Base-by-base conservation (phyloP, 2,329 filamentous ascomycete genomes). In the Microcyclospora tardicrescens region DNA sequence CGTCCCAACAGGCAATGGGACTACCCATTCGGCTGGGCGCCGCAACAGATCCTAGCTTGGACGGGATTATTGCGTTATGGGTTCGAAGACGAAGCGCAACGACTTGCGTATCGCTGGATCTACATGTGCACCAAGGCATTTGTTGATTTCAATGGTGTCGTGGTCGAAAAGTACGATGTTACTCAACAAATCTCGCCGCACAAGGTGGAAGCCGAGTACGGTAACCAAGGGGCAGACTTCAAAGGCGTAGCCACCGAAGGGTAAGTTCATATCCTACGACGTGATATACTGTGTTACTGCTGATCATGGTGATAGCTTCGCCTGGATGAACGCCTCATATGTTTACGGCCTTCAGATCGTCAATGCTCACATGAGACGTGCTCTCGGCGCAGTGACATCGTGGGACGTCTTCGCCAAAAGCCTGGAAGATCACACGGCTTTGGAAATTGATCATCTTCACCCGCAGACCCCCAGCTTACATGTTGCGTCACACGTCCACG, bases 71-170 rank as follows among this genome's bases (percentile, higher is more conserved):
- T 86, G 53, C 80, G 87, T 13, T 98, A 96, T 57, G 86, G 87
- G 39, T 96, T 93, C 58, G 78, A 81, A 19, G 83, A 89, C 16
- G 87, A 95, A 44, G 86, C 86, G 1, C 83, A 94, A 64, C 72
- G 86, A 28, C 65, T 98, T 47, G 83, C 85, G 0, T 98, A 98
- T 64, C 86, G 91, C 62, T 98, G 91, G 91, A 66, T 95, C 38
- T 93, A 87, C 60, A 96, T 96, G 89, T 86, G 95, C 54, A 95
- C 85, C 42, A 95, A 93, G 64, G 87, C 91, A 0, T 96, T 96
- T 65, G 87, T 95, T 43, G 89, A 98, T 61, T 96, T 89, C 69
- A 96, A 96, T 57, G 91, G 91, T 30, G 86, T 95, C 8, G 89
- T 98, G 2, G 91, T 96, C 5, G 91, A 98, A 64, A 98, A 98